phyloP scores from a whole-genome alignment of 2,329 filamentous ascomycete species.

The Aspergillus phoenicis region DNA sequence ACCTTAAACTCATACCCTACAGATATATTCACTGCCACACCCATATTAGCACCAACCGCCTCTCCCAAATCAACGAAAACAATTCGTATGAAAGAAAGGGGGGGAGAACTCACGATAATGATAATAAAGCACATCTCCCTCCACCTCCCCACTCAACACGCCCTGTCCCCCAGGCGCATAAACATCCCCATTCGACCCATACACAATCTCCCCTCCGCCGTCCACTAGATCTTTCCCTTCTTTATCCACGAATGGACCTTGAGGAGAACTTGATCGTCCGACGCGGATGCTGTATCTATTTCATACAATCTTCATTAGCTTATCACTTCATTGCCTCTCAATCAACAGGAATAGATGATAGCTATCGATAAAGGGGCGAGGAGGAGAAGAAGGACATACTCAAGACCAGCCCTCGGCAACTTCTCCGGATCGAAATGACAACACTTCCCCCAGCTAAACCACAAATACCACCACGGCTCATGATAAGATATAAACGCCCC shows the following conservation, averaged over 20 bases:
- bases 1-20: slow-evolving; percentile 35
- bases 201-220: slow-evolving; percentile 63
- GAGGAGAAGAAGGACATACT: slow-evolving; percentile 35
- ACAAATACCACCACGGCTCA: slow-evolving; percentile 37
- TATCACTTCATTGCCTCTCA: slow-evolving; percentile 19
- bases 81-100: not conserved
- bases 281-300: slow-evolving; percentile 64
- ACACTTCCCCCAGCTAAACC: slow-evolving; percentile 39
- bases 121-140: slow-evolving; percentile 37
- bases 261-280: slow-evolving; percentile 58
- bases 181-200: slow-evolving; percentile 61
- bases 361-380: no score
- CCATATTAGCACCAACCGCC: not conserved
- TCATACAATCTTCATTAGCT: slow-evolving; percentile 47
- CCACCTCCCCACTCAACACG: slow-evolving; percentile 53
- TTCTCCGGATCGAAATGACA: slow-evolving; percentile 31
- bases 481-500: slow-evolving; percentile 35
- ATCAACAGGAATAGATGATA: no score
- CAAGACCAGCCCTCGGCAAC: slow-evolving; percentile 55
- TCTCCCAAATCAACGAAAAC: not conserved
- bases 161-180: slow-evolving; percentile 70
- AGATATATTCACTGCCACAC: slow-evolving; percentile 31
- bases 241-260: slow-evolving; percentile 60
- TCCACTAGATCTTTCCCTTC: slow-evolving; percentile 54
- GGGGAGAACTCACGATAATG: slow-evolving; percentile 34